Conservation (phyloP, 2,329 filamentous ascomycete genomes). For the Diatrype stigma region DNA sequence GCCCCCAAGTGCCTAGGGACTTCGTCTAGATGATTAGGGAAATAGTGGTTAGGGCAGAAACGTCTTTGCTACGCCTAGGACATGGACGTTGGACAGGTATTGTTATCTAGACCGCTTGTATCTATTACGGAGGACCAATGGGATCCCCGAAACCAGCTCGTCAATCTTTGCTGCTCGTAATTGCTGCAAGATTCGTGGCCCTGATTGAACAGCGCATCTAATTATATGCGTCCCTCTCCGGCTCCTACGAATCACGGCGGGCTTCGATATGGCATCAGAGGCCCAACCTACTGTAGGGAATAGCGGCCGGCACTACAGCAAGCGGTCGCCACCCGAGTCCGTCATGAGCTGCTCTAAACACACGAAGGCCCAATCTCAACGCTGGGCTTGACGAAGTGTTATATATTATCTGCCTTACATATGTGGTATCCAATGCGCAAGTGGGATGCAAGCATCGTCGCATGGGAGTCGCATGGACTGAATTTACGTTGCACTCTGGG, state of each 20-base stretch:
- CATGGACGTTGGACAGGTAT: background rate
- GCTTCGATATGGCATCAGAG: background rate
- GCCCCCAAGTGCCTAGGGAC: no score
- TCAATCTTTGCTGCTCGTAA: slow-evolving; percentile 12
- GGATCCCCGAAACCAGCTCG: slow-evolving; percentile 12
- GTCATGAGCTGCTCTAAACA: slow-evolving; percentile 11
- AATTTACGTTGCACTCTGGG: no score
- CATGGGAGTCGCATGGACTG: no score
- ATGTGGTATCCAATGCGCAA: background rate
- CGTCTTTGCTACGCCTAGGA: background rate
- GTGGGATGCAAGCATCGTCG: no score
- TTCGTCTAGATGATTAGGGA: no score
- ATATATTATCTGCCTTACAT: background rate
- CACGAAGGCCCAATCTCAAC: slow-evolving; percentile 12
- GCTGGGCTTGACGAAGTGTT: background rate
- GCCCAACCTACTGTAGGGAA: background rate
- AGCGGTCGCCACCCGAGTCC: slow-evolving; percentile 17
- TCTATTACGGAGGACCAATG: slow-evolving; percentile 19
- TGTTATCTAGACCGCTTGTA: slow-evolving; percentile 25
- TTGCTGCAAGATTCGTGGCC: slow-evolving; percentile 11
- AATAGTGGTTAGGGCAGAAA: background rate
- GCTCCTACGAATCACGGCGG: slow-evolving; percentile 5
- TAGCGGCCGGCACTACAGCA: background rate
- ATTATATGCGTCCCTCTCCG: slow-evolving; percentile 13
- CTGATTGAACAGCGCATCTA: slow-evolving; percentile 25